Base-by-base conservation (phyloP, 768 basidiomycete species). In the Mycena galopus region DNA sequence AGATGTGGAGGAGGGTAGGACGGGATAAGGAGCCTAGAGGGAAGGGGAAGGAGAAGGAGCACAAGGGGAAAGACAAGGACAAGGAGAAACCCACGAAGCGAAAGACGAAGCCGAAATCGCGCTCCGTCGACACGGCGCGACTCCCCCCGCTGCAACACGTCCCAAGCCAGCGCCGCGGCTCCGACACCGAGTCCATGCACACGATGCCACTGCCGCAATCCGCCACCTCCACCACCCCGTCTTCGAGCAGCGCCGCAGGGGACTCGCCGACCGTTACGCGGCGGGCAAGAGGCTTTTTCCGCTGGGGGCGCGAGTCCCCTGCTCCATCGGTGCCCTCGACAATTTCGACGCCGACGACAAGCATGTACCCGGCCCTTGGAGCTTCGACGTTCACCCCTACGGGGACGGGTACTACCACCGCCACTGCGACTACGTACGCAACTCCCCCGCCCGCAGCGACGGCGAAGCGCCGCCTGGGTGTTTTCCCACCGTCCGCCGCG, bases 61-160 rank as follows among this genome's bases (percentile, higher is more conserved):
- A 42, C 50, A 23, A 64, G n/a, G n/a, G n/a, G n/a, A n/a, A n/a
- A n/a, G n/a, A n/a, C n/a, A n/a, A 53, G n/a, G 47, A 29, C 47
- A 64, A 64, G 50, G 17, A 25, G 8, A 37, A n/a, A 14, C 39
- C 44, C 7, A 1, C 16, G 21, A 47, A 23, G 17, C 21, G 21
- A 19, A 47, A 47, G 44, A 37, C 21, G 25, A 50, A 70, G 61
- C 21, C 25, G 11, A 63, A 63, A 44, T 51, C 57, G 47, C 70
- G 64, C 64, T 53, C 70, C 8, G 69, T 51, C 32, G 57, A 67
- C 10, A 47, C 47, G n/a, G 39, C 57, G 33, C 62, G 47, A 27
- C 19, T 23, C 8, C 56, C 33, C 27, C 39, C 6, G 27, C 25
- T n/a, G n/a, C n/a, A n/a, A n/a, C 6, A 19, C 29, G 14, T 4